These are phyloP conservation scores for Maudiozyma bulderi DNA, from an alignment of 805 yeast species.

Conservation along the genomic window DNA sequence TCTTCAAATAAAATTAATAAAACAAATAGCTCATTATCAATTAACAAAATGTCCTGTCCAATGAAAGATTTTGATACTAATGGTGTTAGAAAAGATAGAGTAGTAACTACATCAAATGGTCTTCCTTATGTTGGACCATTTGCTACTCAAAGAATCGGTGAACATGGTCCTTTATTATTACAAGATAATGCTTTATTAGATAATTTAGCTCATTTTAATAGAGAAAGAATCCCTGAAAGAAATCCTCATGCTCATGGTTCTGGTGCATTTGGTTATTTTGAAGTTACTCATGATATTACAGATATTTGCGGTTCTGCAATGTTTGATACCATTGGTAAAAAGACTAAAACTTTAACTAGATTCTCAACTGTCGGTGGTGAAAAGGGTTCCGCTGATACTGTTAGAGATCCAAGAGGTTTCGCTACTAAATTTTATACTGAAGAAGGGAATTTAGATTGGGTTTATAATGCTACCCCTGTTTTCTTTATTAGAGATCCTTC, in stretches of 20 bases:
- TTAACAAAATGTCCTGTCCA: not conserved
- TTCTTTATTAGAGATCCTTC: conserved; percentile 56
- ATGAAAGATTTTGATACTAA: conserved; percentile 9
- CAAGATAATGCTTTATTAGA: conserved; percentile 79
- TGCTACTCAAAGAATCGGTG: conserved; percentile 65
- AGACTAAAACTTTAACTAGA: conserved; percentile 61
- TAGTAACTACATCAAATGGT: conserved; percentile 65
- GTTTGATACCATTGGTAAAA: conserved; percentile 67
- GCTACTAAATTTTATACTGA: conserved; percentile 57
- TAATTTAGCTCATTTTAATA: conserved; percentile 75
- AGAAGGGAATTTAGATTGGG: conserved; percentile 64
- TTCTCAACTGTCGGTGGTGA: conserved; percentile 71
- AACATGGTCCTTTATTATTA: conserved; percentile 68
- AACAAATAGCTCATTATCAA: not conserved
- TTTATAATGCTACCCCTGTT: conserved; percentile 62
- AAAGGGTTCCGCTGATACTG: conserved; percentile 54
- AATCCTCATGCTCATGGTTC: conserved; percentile 92
- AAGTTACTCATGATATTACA: conserved; percentile 76
- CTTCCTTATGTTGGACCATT: conserved; percentile 68
- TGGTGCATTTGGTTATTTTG: conserved; percentile 82
- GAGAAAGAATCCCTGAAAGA: conserved; percentile 87
- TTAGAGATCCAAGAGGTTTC: conserved; percentile 65
- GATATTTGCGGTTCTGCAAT: conserved; percentile 64
- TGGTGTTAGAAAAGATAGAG: conserved; percentile 35
- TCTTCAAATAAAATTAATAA: not conserved